Base-by-base conservation (phyloP, 2,329 filamentous ascomycete species). In the Pseudopyricularia javanii region DNA sequence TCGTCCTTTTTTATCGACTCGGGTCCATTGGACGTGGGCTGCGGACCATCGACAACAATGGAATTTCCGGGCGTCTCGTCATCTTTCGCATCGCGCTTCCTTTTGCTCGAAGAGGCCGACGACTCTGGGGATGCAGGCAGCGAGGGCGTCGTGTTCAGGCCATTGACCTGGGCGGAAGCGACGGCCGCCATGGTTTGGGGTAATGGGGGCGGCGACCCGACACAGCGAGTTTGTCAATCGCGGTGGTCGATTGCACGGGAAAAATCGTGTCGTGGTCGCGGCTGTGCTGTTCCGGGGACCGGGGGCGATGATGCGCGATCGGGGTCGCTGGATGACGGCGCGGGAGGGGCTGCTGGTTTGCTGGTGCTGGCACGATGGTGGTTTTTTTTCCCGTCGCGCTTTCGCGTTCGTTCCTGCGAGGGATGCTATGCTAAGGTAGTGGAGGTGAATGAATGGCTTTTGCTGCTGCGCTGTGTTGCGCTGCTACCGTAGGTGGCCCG, bases 31-130 rank as follows among this genome's bases (percentile, higher is more conserved):
- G 52, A 47, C 28, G 60, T 59, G 20, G 15, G 20, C 32, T 24
- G n/a, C 50, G 40, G 12, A 52, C 54, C 60, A 45, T 45, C 40
- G 40, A 24, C 11, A 1, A 24, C 12, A 45, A 24, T 45, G 40
- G 22, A 26, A 20, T 45, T 45, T 6, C 20, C 20, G 15, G 40
- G 20, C 6, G 17, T 28, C 24, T 45, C 40, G 48, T 71, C 71
- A 58, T 73, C 70, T 55, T 63, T 68, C 50, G 67, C 65, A 60
- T 80, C 76, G 72, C 79, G 79, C 69, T 83, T 83, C 64, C 79
- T 72, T 69, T 83, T 83, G 54, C 60, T 62, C 35, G 65, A 61
- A 14, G 60, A 59, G 47, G 64, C 59, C 28, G 60, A 62, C 26
- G 63, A 61, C 28, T 60, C 57, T 49, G 60, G 59, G 52, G 61